phyloP scores from a whole-genome alignment of 2,329 filamentous ascomycete genomes.

The Davidsoniella eucalypti region DNA sequence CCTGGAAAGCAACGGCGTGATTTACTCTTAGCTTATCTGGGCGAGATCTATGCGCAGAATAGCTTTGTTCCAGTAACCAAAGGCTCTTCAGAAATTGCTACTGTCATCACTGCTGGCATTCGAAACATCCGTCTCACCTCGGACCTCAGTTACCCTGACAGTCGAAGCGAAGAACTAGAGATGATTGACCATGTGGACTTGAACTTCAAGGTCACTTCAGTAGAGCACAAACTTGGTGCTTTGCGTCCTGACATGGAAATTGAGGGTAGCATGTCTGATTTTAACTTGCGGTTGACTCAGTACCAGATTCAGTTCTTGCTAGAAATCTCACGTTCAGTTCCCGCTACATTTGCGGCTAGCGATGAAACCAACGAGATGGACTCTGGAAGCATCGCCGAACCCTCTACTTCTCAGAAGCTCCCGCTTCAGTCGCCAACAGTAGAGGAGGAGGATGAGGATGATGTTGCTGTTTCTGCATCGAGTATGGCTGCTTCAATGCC shows the following conservation, averaged over 20 bases:
- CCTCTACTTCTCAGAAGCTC: neutral
- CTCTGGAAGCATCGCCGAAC: neutral
- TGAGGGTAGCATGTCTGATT: slow-evolving; percentile 78
- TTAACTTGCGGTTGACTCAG: slow-evolving; percentile 79
- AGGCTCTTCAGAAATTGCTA: slow-evolving; percentile 56
- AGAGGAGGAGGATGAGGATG: neutral
- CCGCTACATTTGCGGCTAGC: slow-evolving; percentile 51
- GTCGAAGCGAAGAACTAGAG: slow-evolving; percentile 68
- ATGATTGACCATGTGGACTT: slow-evolving; percentile 96
- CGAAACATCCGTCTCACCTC: slow-evolving; percentile 84
- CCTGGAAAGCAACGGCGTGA: slow-evolving; percentile 59
- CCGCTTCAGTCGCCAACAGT: neutral
- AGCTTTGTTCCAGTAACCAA: slow-evolving; percentile 43
- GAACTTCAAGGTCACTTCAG: slow-evolving; percentile 79
- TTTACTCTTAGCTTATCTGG: slow-evolving; percentile 77
- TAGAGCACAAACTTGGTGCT: slow-evolving; percentile 62
- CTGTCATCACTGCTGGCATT: slow-evolving; percentile 81
- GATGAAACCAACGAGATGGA: neutral
- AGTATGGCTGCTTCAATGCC: slow-evolving; percentile 18
- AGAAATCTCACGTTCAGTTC: slow-evolving; percentile 74
- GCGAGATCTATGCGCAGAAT: slow-evolving; percentile 95
- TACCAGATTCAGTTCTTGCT: slow-evolving; percentile 81
- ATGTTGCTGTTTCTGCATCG: slow-evolving; percentile 3
- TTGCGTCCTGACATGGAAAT: slow-evolving; percentile 85
- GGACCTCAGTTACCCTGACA: slow-evolving; percentile 62